Percentiles rank a stretch among this genome's conserved stretches.
These are phyloP conservation scores for Curvularia sp. DNA, from an alignment of 2,329 filamentous ascomycete genomes.

Conservation along the genomic window DNA sequence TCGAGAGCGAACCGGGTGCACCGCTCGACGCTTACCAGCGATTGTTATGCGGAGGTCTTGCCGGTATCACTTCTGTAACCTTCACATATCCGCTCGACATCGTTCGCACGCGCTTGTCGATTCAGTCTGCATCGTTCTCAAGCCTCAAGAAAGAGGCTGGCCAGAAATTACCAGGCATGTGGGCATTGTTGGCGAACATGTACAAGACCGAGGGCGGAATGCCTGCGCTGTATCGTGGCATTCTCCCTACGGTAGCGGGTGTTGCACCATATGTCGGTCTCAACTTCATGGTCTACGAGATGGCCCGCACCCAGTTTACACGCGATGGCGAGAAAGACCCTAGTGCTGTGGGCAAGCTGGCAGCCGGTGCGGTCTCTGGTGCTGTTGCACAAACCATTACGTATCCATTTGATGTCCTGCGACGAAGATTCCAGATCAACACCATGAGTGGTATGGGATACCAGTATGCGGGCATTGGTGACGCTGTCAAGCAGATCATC, in stretches of 20 bases:
- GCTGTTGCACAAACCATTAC: slow-evolving; percentile 97
- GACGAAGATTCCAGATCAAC: slow-evolving; percentile 96
- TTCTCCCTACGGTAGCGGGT: slow-evolving; percentile 90
- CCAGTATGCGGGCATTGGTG: slow-evolving; percentile 85
- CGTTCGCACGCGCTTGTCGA: slow-evolving; percentile 91
- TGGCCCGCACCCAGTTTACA: slow-evolving; percentile 82
- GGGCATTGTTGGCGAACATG: slow-evolving; percentile 80
- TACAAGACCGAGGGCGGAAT: slow-evolving; percentile 91
- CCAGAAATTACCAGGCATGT: slow-evolving; percentile 86
- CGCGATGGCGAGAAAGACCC: slow-evolving; percentile 88
- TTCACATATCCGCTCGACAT: slow-evolving; percentile 98
- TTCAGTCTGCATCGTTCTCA: slow-evolving; percentile 95
- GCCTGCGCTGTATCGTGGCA: slow-evolving; percentile 87
- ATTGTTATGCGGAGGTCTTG: slow-evolving; percentile 86
- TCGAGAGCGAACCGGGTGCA: slow-evolving; percentile 76
- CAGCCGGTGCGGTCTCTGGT: slow-evolving; percentile 91
- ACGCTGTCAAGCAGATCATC: slow-evolving; percentile 83
- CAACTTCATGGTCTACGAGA: slow-evolving; percentile 99
- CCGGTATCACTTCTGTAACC: slow-evolving; percentile 93
- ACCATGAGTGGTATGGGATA: slow-evolving; percentile 99
- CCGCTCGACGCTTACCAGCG: slow-evolving; percentile 77
- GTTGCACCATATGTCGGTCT: slow-evolving; percentile 96
- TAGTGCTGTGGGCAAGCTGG: slow-evolving; percentile 77
- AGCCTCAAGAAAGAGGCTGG: slow-evolving; percentile 63
- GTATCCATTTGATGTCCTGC: slow-evolving; percentile 95